Evolutionary conservation across 768 basidiomycete species (phyloP), one percentile per base, ranked within the genome.

Genomic region (Imleria badia): DNA sequence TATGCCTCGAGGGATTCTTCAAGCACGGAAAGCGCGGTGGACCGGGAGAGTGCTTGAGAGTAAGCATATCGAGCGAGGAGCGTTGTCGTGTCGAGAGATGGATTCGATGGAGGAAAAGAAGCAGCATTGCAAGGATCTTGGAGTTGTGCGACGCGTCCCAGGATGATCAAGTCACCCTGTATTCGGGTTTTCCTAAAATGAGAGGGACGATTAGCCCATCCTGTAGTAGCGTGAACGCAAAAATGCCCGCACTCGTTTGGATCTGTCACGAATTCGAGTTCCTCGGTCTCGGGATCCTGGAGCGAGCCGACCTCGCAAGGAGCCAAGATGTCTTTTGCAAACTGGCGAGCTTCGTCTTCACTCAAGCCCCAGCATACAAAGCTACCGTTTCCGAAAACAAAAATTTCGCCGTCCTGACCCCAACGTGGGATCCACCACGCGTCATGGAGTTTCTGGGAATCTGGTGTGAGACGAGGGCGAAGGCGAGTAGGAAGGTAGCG

Each of bases 221-320:
- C 31, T 19, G 23, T 29, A 19, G 1, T 3, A 38, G 10, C 5
- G 15, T 15, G 26, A 10, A 33, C 14, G 36, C n/a, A n/a, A 33
- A 5, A 0, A n/a, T 26, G 3, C 8, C 1, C 58, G 19, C 73
- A 96, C 94, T 95, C 92, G 49, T 77, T 86, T 35, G 91, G 90
- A 71, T 97, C 94, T 26, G 88, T 85, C 13, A 94, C 91, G 71
- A 94, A 96, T 66, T 97, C 94, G 46, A 97, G 78, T 62, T 94
- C 94, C 64, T 94, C 94, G 13, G 89, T 89, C 75, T 94, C 94
- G 17, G 82, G 75, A 48, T 87, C 87, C 26, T 68, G 76, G 50
- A 94, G 74, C 4, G 81, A 76, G 5, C 78, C 81, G 10, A 93
- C 75, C 66, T 92, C 84, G 26, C 85, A 80, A 22, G 73, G 77